A percentile compares a stretch with the other conserved stretches of the same genome.
Conservation (phyloP, 768 basidiomycete genomes). For the Kwoniella sp. region DNA sequence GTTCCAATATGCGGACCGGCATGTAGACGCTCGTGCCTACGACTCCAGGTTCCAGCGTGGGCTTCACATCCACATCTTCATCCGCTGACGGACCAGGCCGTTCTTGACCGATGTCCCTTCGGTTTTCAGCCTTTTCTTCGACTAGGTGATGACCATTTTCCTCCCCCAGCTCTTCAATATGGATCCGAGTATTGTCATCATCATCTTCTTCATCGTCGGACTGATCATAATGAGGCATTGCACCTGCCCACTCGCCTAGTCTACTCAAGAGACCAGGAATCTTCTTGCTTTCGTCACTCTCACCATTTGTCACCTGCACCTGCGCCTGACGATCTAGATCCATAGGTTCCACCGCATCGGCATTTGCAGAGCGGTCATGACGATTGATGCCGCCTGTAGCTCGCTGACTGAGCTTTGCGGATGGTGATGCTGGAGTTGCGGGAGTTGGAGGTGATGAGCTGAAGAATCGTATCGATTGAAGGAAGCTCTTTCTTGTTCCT, state of each 20-base stretch:
- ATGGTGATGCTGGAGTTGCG: neutral
- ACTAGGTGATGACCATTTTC: no score
- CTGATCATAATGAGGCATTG: neutral
- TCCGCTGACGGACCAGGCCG: no score
- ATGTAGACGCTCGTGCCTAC: neutral
- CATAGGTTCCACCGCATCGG: no score
- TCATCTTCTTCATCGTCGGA: neutral
- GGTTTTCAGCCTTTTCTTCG: neutral
- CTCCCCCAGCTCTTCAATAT: constrained; percentile 11
- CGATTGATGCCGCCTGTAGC: no score
- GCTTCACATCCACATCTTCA: constrained; percentile 10
- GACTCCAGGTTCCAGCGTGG: neutral
- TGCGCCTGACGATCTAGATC: neutral
- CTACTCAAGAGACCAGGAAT: constrained; percentile 1
- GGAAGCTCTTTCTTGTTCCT: constrained; percentile 14
- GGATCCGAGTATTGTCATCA: constrained; percentile 2
- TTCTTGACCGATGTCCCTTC: neutral
- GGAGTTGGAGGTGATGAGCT: neutral
- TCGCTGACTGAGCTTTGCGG: neutral
- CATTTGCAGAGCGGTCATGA: neutral
- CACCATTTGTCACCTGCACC: constrained; percentile 1
- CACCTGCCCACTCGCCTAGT: constrained; percentile 5
- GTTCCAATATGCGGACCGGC: neutral
- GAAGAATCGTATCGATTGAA: constrained; percentile 7
- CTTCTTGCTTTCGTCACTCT: constrained; percentile 3